Base-by-base conservation (phyloP, 1,139 yeast genomes). In the Yamadazyma friedrichii region DNA sequence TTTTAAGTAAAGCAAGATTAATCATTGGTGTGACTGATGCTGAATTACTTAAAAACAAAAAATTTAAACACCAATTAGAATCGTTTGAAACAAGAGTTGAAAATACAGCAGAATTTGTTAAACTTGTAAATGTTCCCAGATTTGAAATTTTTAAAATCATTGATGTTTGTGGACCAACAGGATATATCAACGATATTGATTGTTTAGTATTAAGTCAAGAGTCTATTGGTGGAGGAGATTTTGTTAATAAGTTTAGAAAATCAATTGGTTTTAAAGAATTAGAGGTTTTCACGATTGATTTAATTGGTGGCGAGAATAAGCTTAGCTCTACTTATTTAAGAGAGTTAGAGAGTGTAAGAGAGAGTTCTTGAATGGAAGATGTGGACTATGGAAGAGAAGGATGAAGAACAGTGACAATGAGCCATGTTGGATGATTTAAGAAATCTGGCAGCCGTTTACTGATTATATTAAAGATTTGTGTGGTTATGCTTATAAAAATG, bases 121-220 rank as follows among this genome's bases (percentile, higher is more conserved):
- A 61, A 3, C 50, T 33, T 54, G 68, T 29, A 58, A 83, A 16
- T 67, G 67, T 37, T 78, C 84, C 2, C 31, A 35, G 3, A 42
- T 55, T 81, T 16, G 64, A 64, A 33, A 50, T 68, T 6, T 77
- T 74, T 41, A 80, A 84, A 52, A 82, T 94, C 31, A 76, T 80
- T 45, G 98, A 94, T 58, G 76, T 91, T 0, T 89, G 95, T 62
- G 99, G 99, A 0, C 98, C 98, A 2, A 89, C 98, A 0, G 96
- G 91, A 0, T 73, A 76, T n/a, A 71, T 86, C 2, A 71, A 73
- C 16, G 82, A 81, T 31, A 88, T 94, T 33, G 85, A 89, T 50
- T 85, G 89, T 0, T 72, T 94, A 42, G 81, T 91, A 0, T 80
- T 93, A 6, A 87, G 96, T 50, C 71, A 78, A 33, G 98, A 94